Base-by-base conservation (phyloP, 495 filamentous ascomycete species). In the Penicillium crystallinum region DNA sequence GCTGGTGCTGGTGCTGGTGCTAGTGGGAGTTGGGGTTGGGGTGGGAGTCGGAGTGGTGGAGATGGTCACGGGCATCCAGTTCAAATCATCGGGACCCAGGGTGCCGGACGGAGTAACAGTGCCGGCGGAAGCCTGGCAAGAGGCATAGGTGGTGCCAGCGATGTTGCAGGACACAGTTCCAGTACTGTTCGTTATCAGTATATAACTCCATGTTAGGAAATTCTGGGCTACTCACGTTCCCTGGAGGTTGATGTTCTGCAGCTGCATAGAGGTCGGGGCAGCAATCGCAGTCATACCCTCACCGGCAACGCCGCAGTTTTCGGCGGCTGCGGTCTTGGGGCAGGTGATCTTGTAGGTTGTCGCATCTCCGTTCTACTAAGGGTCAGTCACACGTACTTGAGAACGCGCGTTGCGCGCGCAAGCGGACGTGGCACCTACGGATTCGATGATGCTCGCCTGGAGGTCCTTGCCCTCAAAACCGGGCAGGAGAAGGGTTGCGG, bases 401-500 rank as follows among this genome's bases (percentile, higher is more conserved):
- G 6, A 45, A 14, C 2, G 15, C 33, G 33, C 14, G 6, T 40
- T 17, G 18, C 27, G 29, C 14, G 38, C 54, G 43, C 48, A 14
- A 21, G 18, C 9, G 7, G n/a, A 11, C 22, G 11, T 14, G 36
- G 34, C 21, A 45, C 62, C 17, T 65, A 71, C 68, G 30, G 42
- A 41, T 15, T 52, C 58, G 38, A 70, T 40, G 22, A 71, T 42
- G 54, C 59, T 51, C 21, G 59, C 60, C 40, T 63, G 46, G 30
- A 65, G 54, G 11, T 60, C 52, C 41, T 46, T 45, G 22, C 58
- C 57, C 50, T 59, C 35, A 42, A 66, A 66, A 5, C 63, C 54
- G 49, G 67, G 69, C 40, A 70, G 48, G 18, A 69, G 56, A 19
- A 72, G 55, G 36, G 43, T 63, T 22, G 66, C 66, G 21, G 64